Evolutionary conservation across 768 basidiomycete species (phyloP).

Genomic region (Termitomyces sp.): DNA sequence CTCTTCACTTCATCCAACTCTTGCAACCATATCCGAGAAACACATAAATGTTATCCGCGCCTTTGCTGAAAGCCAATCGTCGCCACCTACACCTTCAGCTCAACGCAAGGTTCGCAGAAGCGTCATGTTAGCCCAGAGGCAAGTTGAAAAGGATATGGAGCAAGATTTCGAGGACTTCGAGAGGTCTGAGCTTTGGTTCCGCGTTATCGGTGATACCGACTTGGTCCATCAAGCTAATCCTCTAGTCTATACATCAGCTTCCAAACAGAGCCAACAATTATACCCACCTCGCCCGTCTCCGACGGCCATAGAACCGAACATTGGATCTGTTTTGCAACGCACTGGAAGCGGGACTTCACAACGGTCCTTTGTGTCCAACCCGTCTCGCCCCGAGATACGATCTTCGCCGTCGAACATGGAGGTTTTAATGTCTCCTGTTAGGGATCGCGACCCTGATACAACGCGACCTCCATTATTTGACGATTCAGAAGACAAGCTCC

Average conservation of each 20-base stretch:
- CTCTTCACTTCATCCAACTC: conserved; percentile 51
- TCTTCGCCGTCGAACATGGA: conserved; percentile 62
- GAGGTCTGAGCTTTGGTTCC: conserved; percentile 88
- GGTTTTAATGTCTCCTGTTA: conserved; percentile 74
- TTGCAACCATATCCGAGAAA: conserved; percentile 65
- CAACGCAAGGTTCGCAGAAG: conserved; percentile 66
- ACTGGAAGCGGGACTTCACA: conserved; percentile 38
- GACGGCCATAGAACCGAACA: conserved; percentile 28
- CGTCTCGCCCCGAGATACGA: conserved; percentile 21
- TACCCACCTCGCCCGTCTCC: conserved; percentile 13
- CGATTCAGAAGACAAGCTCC: conserved; percentile 70
- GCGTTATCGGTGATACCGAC: conserved; percentile 73
- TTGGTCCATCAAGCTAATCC: conserved; percentile 21
- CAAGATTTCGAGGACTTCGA: conserved; percentile 90
- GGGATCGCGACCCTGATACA: conserved; percentile 48
- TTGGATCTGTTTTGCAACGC: conserved; percentile 37
- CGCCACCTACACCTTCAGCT: conserved; percentile 37
- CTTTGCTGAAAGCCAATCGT: conserved; percentile 53
- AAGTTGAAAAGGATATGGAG: conserved; percentile 87
- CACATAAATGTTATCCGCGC: conserved; percentile 66
- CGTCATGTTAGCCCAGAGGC: conserved; percentile 80
- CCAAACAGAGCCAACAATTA: conserved; percentile 14
- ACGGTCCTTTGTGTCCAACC: conserved; percentile 27
- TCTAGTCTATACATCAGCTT: conserved; percentile 9
- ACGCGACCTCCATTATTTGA: conserved; percentile 76